Evolutionary conservation across 805 yeast species (phyloP), one percentile per base, ranked within the genome.

Genomic region (Torulaspora indica): DNA sequence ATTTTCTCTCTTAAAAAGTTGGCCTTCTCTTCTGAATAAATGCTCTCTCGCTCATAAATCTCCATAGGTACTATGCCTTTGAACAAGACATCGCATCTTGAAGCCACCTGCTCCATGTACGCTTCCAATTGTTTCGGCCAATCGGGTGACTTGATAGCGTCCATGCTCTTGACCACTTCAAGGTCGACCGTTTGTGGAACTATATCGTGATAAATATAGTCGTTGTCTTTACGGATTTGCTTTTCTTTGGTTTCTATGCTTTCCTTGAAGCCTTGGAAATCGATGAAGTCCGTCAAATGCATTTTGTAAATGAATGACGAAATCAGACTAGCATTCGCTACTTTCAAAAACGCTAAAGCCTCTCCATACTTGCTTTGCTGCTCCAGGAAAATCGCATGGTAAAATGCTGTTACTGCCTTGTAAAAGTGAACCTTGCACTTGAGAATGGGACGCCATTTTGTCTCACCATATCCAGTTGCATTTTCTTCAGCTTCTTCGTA

Each of bases 1-100:
- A 81, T 73, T 57, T 87, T 89, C 34, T 70, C 73, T 56, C 98
- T 75, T 36, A 88, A 64, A 29, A 86, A 66, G 50, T 76, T 79
- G 0, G 96, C 91, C 63, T 87, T 85, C 60, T 86, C 89, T 60
- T 91, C 98, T 0, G 96, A 84, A 61, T 93, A 93, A 50, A 81
- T 71, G 49, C 96, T 86, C 42, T 87, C 77, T 54, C 85, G 79
- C 64, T 91, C 96, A 58, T 89, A 95, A 14, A 91, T 88, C 27
- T 81, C 77, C 58, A 89, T 71, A 2, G 98, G 98, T 5, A 93
- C 79, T 15, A 91, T 85, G 49, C 81, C 82, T 38, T 76, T 82
- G 63, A 87, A 87, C 36, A 91, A 71, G 48, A 81, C 82, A 35
- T 65, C 65, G 7, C 71, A 52, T n/a, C 58, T 51, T 8, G 51